phyloP scores from a whole-genome alignment of 331 rosid genomes.

The Pyracantha coccinea region DNA sequence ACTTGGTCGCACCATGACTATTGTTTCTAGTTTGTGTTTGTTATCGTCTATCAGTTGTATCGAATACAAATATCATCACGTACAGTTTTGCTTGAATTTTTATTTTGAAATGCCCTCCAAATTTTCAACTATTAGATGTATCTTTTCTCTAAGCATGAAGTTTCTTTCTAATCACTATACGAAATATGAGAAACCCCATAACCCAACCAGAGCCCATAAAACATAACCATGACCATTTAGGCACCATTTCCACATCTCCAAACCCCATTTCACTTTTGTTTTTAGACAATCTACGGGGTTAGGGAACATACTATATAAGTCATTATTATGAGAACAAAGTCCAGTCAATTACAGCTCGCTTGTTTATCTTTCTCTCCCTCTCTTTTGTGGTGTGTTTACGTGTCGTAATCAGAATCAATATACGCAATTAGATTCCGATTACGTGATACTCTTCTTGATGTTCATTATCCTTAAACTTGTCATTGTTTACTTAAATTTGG shows the following conservation, averaged over 20 bases:
- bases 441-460: too few species aligned
- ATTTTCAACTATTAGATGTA: background rate
- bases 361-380: conserved; percentile 23
- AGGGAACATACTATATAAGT: conserved; percentile 33
- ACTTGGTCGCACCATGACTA: too few species aligned
- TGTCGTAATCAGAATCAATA: too few species aligned
- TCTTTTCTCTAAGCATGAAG: conserved; percentile 41
- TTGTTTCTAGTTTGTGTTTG: too few species aligned
- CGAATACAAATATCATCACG: too few species aligned
- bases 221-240: conserved; percentile 38
- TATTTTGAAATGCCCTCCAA: too few species aligned
- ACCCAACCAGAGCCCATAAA: conserved; percentile 46
- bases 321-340: conserved; percentile 25
- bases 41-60: too few species aligned
- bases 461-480: too few species aligned
- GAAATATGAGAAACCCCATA: conserved; percentile 25
- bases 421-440: too few species aligned
- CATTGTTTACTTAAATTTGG: too few species aligned
- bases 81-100: too few species aligned
- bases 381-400: background rate
- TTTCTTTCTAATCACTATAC: conserved; percentile 26
- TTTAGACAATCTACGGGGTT: conserved; percentile 13
- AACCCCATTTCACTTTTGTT: conserved; percentile 12
- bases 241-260: conserved; percentile 45
- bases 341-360: conserved; percentile 27